Conservation (phyloP, 2,329 filamentous ascomycete genomes). For the Aspergillus versicolor region DNA sequence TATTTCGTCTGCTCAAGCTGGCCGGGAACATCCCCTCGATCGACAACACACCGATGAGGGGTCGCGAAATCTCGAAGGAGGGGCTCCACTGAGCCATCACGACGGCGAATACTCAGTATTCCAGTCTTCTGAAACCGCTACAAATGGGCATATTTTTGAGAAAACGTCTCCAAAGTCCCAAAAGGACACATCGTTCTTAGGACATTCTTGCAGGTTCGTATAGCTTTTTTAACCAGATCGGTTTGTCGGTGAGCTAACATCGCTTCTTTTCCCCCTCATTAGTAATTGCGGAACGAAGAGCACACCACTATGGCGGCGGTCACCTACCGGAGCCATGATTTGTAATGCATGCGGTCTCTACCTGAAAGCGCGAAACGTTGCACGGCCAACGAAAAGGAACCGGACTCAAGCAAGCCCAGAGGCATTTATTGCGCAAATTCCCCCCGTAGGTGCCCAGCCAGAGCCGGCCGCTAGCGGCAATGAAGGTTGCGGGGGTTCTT, state of each 20-base stretch:
- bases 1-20: conserved; percentile 47
- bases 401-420: conserved; percentile 52
- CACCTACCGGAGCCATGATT: conserved; percentile 88
- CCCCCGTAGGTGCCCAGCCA: conserved; percentile 17
- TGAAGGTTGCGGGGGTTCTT: conserved; percentile 44
- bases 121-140: conserved; percentile 16
- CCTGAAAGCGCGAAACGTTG: conserved; percentile 86
- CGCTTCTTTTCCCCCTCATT: not conserved
- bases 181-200: conserved; percentile 40
- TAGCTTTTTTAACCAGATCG: not conserved
- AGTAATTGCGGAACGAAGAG: conserved; percentile 95
- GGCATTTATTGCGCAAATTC: conserved; percentile 5
- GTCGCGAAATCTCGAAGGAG: conserved; percentile 18
- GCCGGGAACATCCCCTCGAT: conserved; percentile 36
- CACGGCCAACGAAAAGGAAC: conserved; percentile 86
- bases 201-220: conserved; percentile 43
- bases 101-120: conserved; percentile 19
- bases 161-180: conserved; percentile 38
- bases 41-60: conserved; percentile 23
- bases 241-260: conserved; percentile 1
- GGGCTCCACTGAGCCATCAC: conserved; percentile 13
- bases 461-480: conserved; percentile 30
- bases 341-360: conserved; percentile 98
- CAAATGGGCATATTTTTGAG: conserved; percentile 17
- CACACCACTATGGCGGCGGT: conserved; percentile 92